Evolutionary conservation across 805 yeast species (phyloP).

Genomic region (Suhomyces sp.): DNA sequence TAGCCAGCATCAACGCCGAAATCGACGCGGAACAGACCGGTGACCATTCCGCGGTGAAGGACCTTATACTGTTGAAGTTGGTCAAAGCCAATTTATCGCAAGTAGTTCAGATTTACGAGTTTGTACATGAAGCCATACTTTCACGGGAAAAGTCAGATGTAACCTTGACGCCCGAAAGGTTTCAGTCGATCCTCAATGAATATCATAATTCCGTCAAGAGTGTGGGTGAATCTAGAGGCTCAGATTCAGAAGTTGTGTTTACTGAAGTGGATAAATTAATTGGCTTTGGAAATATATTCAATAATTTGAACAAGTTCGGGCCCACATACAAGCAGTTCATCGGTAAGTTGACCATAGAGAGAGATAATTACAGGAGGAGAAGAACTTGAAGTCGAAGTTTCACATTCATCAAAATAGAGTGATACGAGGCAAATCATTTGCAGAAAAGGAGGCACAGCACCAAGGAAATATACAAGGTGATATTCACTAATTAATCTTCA

Average conservation of each 20-base stretch:
- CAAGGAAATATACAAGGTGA: too few relatives aligned
- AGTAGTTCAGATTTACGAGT: conserved; percentile 47
- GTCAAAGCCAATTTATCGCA: conserved; percentile 46
- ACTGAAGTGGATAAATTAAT: conserved; percentile 48
- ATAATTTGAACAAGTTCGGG: conserved; percentile 50
- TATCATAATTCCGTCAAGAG: conserved; percentile 38
- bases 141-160: background rate
- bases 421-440: too few relatives aligned
- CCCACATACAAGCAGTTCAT: conserved; percentile 54
- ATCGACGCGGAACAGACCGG: conserved; percentile 1
- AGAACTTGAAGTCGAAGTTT: too few relatives aligned
- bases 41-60: conserved; percentile 25
- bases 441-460: too few relatives aligned
- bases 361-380: conserved; percentile 13
- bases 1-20: conserved; percentile 16
- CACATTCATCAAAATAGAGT: too few relatives aligned
- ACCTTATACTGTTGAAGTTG: conserved; percentile 43
- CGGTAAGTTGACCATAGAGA: conserved; percentile 37
- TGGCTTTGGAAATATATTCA: conserved; percentile 52
- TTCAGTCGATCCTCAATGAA: conserved; percentile 21
- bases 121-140: conserved; percentile 7
- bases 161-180: conserved; percentile 15
- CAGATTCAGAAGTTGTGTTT: conserved; percentile 34
- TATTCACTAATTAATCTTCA: too few relatives aligned
- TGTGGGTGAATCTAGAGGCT: too few relatives aligned